Evolutionary conservation across 179 eudicot genomes (phyloP).

Genomic region (Gypsophila paniculata): DNA sequence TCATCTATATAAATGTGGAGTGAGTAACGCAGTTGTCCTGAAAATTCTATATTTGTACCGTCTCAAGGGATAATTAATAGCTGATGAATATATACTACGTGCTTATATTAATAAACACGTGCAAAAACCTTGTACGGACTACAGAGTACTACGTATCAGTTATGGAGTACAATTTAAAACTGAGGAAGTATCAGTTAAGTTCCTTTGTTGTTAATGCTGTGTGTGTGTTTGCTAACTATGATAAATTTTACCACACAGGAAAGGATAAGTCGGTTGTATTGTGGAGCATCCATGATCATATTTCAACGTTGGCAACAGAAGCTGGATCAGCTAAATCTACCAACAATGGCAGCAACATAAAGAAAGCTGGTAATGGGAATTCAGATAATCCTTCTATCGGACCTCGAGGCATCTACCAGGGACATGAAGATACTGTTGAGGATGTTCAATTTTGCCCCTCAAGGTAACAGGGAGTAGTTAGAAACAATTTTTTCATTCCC

Average conservation of each 20-base stretch:
- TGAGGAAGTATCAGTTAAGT: background rate
- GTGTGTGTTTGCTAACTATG: constrained; percentile 7
- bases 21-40: too few species aligned
- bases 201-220: constrained; percentile 5
- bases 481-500: background rate
- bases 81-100: too few species aligned
- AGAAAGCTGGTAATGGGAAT: constrained; percentile 35
- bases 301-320: constrained; percentile 66
- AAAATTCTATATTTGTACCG: too few species aligned
- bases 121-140: too few species aligned
- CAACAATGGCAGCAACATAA: constrained; percentile 45
- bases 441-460: constrained; percentile 95
- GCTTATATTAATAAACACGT: too few species aligned
- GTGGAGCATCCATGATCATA: constrained; percentile 93
- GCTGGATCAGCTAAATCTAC: constrained; percentile 50
- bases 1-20: too few species aligned
- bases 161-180: too few species aligned
- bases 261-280: constrained; percentile 84
- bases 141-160: too few species aligned
- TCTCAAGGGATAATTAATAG: too few species aligned
- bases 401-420: constrained; percentile 74
- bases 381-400: constrained; percentile 49
- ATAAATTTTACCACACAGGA: constrained; percentile 42
- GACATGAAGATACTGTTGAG: constrained; percentile 90
- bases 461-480: constrained; percentile 41